Base-by-base conservation (phyloP, 192 early-diverging fungal species). In the Coemansia sp. region DNA sequence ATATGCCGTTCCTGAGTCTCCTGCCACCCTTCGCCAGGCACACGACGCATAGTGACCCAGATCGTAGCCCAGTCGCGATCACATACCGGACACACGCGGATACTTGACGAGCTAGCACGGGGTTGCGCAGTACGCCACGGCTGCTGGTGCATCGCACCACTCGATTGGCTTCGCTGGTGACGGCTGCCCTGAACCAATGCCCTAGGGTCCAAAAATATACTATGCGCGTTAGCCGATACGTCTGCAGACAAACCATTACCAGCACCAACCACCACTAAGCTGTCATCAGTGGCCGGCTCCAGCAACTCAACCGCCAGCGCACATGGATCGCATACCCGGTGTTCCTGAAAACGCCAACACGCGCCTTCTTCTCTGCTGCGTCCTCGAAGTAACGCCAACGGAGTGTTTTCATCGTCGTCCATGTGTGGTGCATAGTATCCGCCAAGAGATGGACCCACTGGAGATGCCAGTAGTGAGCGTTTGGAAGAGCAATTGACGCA, bases 401-500 rank as follows among this genome's bases (percentile, higher is more conserved):
- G 76, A 1, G 67, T 60, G 40, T 71, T 56, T 38, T 78, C 76
- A 55, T 77, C 69, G 4, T 48, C 38, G 32, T 10, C 34, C 25
- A 20, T 56, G 30, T 29, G 56, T 7, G 25, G 58, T 5, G 48
- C 34, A 20, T 76, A 73, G 61, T 77, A 66, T 4, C 56, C 33
- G 40, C 45, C 49, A 50, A 67, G 63, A n/a, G 64, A 42, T 73
- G 66, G 40, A 73, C 69, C 75, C 1, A 63, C 80, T 48, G 59
- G 84, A 63, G 84, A 73, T 3, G 83, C 78, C 20, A 92, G 64
- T 42, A 74, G 80, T 6, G 84, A 68, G 32, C 88, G 84, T 32
- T 82, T 64, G 6, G 85, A 84, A 5, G 90, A 90, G 75, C 93
- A 96, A 18, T 68, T 75, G 67, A 91, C 91, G 73, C 94, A 96